These are phyloP conservation scores for Rutstroemia sp. DNA, from an alignment of 2,329 filamentous ascomycete species.

Conservation along the genomic window DNA sequence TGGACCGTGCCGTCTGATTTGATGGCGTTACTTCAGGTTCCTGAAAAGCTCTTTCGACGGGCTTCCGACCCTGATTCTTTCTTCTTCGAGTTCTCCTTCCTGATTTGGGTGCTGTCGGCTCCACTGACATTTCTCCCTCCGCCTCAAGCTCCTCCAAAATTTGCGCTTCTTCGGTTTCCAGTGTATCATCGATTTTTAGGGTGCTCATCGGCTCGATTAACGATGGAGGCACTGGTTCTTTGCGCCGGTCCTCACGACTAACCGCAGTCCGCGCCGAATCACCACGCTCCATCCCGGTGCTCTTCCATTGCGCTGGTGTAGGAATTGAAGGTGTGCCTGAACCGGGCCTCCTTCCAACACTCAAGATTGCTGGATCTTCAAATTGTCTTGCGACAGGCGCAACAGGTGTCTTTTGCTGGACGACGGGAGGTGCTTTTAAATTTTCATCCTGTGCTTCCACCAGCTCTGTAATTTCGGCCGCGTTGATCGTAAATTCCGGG, in stretches of 20 bases:
- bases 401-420: constrained; percentile 1
- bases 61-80: constrained; percentile 21
- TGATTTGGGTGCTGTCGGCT: constrained; percentile 17
- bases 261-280: constrained; percentile 20
- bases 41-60: constrained; percentile 31
- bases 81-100: constrained; percentile 39
- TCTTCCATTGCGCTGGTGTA: constrained; percentile 27
- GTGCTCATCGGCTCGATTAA: constrained; percentile 39
- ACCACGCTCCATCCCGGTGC: constrained; percentile 25
- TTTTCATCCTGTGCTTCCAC: constrained; percentile 28
- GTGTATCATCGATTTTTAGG: constrained; percentile 30
- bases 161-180: constrained; percentile 13
- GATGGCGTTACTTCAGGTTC: constrained; percentile 36
- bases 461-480: constrained; percentile 27
- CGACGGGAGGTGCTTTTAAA: constrained; percentile 4
- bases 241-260: constrained; percentile 16
- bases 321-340: constrained; percentile 11
- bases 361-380: constrained; percentile 31
- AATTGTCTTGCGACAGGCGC: constrained; percentile 17
- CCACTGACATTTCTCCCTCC: constrained; percentile 15
- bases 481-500: constrained; percentile 29
- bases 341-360: constrained; percentile 31
- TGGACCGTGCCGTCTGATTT: constrained; percentile 42
- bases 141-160: constrained; percentile 22
- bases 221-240: constrained; percentile 31